These are phyloP conservation scores for Colletotrichum higginsianum DNA, from an alignment of 2,329 filamentous ascomycete genomes.

Conservation along the genomic window DNA sequence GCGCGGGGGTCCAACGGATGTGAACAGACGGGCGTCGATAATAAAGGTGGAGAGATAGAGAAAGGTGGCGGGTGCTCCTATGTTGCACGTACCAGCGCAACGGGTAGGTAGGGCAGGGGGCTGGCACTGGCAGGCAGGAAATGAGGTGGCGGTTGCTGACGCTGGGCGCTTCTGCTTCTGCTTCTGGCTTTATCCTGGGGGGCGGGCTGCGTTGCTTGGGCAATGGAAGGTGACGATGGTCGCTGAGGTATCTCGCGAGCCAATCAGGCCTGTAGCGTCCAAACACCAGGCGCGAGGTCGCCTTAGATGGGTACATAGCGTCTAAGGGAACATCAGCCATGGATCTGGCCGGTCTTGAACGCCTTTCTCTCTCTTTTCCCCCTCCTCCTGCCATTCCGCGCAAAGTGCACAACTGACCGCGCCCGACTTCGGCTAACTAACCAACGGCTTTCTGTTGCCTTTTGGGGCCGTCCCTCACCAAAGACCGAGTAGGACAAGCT, in stretches of 20 bases:
- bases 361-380: constrained; percentile 17
- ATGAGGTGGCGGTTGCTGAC: not conserved
- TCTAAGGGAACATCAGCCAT: constrained; percentile 3
- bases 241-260: constrained; percentile 31
- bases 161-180: constrained; percentile 27
- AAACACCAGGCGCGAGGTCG: constrained; percentile 34
- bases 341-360: constrained; percentile 23
- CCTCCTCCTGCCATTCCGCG: constrained; percentile 25
- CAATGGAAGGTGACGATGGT: constrained; percentile 18
- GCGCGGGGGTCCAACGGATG: constrained; percentile 24
- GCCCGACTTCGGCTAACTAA: not conserved
- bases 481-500: not conserved
- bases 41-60: constrained; percentile 4
- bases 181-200: constrained; percentile 5
- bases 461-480: not conserved
- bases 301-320: not conserved
- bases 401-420: constrained; percentile 17
- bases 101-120: constrained; percentile 5
- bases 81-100: constrained; percentile 8
- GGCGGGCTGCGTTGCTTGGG: constrained; percentile 36
- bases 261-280: constrained; percentile 35
- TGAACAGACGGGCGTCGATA: not conserved
- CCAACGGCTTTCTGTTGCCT: constrained; percentile 10
- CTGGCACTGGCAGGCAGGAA: constrained; percentile 25
- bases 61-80: constrained; percentile 29